Conservation (phyloP, 2,329 filamentous ascomycete species). For the Annulohypoxylon truncatum region DNA sequence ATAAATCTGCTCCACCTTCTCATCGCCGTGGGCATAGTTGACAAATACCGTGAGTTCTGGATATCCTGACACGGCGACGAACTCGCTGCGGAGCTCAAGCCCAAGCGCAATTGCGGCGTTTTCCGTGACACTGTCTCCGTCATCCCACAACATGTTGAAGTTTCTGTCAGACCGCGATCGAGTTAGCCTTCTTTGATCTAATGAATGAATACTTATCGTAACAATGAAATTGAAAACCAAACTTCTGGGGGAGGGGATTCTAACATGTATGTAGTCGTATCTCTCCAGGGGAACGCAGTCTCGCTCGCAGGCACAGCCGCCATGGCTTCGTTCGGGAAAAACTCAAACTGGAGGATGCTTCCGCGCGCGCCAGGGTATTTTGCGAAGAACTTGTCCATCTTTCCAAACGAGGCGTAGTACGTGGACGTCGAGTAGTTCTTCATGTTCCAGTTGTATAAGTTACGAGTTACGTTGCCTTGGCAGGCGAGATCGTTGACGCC, state of each 20-base stretch:
- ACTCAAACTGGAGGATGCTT: conserved; percentile 25
- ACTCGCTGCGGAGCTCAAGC: conserved; percentile 15
- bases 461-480: not conserved
- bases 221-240: too few relatives aligned
- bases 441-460: not conserved
- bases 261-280: conserved; percentile 37
- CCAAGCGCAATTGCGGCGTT: conserved; percentile 11
- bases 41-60: conserved; percentile 41
- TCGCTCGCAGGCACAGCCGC: conserved; percentile 20
- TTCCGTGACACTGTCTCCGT: not conserved
- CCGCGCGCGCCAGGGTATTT: conserved; percentile 12
- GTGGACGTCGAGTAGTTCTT: conserved; percentile 1
- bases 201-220: too few relatives aligned
- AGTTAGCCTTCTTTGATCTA: too few relatives aligned
- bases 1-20: conserved; percentile 42
- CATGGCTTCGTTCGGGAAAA: conserved; percentile 32
- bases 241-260: conserved; percentile 10
- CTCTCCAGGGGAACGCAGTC: conserved; percentile 47
- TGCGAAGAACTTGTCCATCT: conserved; percentile 28
- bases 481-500: not conserved
- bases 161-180: too few relatives aligned
- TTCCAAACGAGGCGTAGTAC: conserved; percentile 13
- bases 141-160: too few relatives aligned
- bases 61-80: conserved; percentile 25
- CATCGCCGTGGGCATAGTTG: conserved; percentile 49